Base-by-base conservation (phyloP, 1,139 yeast genomes). In the Debaryomycetaceae sp. region DNA sequence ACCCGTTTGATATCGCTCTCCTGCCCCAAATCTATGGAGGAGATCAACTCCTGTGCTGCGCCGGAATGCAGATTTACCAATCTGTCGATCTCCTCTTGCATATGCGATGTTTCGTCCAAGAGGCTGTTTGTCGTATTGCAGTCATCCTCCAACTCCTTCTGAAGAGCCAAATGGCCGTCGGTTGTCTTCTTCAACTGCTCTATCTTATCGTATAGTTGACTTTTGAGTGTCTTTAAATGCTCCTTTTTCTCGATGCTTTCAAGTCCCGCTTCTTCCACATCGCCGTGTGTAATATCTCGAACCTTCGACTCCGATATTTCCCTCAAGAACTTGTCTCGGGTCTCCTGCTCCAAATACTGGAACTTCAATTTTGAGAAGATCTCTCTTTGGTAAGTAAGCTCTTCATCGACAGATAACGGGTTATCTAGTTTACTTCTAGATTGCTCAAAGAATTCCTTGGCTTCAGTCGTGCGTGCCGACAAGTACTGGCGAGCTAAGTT, bases 331-430 rank as follows among this genome's bases (percentile, higher is more conserved):
- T 79, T 74, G 49, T 83, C 86, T 51, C 85, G 73, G 1, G 87
- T 76, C 53, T 83, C 89, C 53, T 83, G 86, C 55, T 84, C 90
- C 41, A 83, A 60, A 56, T 81, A 83, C 40, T 81, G 74, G 48
- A 82, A 80, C 55, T 83, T 81, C 39, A 83, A 63, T 44, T 81
- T 70, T 17, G 75, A 70, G 49, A 77, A 76, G 31, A 71, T 59
- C 48, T 73, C 75, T 45, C 68, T 64, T 43, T 68, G 67, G 43
- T 58, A 55, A 24, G 56, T 53, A 17, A 69, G 55, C 40, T 70
- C 75, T 6, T 66, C 69, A 20, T 61, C 57, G 5, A 70, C 57
- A 5, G 45, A 39, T 7, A 42, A 49, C 1, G 76, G 76, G 42
- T 60, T 59, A 6, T 46, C 48, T 11, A 57, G 44, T 27, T 45